phyloP scores from a whole-genome alignment of 768 basidiomycete species.

The Lentinula raphanica region DNA sequence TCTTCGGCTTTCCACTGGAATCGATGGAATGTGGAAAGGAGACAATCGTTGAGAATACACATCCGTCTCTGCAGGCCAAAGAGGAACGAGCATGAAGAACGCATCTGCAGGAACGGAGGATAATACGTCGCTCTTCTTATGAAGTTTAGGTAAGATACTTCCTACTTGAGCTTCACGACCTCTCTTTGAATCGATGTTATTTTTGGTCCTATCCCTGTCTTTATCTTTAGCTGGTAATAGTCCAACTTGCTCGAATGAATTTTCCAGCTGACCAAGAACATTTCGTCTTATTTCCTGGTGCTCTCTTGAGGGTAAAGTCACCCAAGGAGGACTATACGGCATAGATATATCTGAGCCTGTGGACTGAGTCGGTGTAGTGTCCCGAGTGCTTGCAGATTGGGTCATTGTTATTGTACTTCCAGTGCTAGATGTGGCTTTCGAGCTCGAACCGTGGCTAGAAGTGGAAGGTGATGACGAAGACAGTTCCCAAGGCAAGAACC shows the following conservation, averaged over 20 bases:
- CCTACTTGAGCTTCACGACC: neutral
- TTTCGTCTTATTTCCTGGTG: neutral
- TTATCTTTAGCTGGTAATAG: neutral
- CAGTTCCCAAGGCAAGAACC: conserved; percentile 5
- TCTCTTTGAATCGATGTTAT: neutral
- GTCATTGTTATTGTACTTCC: neutral
- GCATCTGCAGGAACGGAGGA: conserved; percentile 1
- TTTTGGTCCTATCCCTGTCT: neutral
- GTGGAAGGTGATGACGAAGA: neutral
- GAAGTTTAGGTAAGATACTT: neutral
- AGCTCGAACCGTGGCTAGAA: neutral
- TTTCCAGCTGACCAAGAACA: neutral
- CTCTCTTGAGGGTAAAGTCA: neutral
- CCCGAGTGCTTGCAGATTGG: neutral
- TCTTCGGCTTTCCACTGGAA: neutral
- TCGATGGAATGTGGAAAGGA: neutral
- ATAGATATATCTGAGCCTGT: neutral
- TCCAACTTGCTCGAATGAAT: conserved; percentile 7
- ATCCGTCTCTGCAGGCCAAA: conserved; percentile 8
- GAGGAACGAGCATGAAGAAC: conserved; percentile 6
- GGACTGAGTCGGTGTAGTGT: conserved; percentile 2
- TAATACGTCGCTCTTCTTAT: conserved; percentile 2
- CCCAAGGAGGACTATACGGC: neutral
- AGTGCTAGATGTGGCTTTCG: neutral
- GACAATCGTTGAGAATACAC: neutral